Percentiles rank a stretch among this genome's conserved stretches.
These are phyloP conservation scores for Xenosphaeropsis pyriputrescens DNA, from an alignment of 2,329 filamentous ascomycete species.

Conservation along the genomic window DNA sequence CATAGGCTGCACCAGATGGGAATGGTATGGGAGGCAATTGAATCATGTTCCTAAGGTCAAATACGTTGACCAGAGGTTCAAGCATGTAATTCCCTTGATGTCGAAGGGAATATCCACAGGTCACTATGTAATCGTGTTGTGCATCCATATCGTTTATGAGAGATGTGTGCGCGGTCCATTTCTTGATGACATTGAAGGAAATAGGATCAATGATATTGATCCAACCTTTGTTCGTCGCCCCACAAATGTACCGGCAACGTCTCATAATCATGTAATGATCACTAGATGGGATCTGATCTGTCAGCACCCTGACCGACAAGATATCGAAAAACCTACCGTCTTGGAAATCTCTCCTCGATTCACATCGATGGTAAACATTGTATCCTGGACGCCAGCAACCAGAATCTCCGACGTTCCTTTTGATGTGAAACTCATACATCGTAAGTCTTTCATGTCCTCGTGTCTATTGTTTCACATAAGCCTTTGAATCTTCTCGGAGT, in stretches of 20 bases:
- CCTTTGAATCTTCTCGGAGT: no score
- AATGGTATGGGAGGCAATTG: constrained; percentile 85
- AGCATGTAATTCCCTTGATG: constrained; percentile 69
- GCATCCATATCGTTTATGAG: constrained; percentile 95
- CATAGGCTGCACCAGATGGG: constrained; percentile 82
- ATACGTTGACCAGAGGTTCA: constrained; percentile 89
- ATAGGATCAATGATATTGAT: constrained; percentile 77
- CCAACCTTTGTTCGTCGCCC: constrained; percentile 67
- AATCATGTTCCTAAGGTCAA: constrained; percentile 80
- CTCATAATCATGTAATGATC: constrained; percentile 87
- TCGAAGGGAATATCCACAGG: constrained; percentile 81
- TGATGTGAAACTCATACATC: constrained; percentile 91
- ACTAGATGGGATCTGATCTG: constrained; percentile 46
- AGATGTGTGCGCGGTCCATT: constrained; percentile 81
- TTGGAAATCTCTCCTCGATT: constrained; percentile 59
- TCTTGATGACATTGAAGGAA: constrained; percentile 65
- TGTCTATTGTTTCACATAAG: constrained; percentile 28
- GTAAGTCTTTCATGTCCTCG: constrained; percentile 69
- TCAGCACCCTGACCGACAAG: no score
- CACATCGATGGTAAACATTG: constrained; percentile 66
- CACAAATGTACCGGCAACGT: constrained; percentile 79
- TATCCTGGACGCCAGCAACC: constrained; percentile 72
- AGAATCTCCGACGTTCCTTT: constrained; percentile 73
- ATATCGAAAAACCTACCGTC: constrained; percentile 27
- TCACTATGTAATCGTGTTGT: constrained; percentile 86